phyloP scores from a whole-genome alignment of 129 eudicot genomes.

The Centella asiatica region DNA sequence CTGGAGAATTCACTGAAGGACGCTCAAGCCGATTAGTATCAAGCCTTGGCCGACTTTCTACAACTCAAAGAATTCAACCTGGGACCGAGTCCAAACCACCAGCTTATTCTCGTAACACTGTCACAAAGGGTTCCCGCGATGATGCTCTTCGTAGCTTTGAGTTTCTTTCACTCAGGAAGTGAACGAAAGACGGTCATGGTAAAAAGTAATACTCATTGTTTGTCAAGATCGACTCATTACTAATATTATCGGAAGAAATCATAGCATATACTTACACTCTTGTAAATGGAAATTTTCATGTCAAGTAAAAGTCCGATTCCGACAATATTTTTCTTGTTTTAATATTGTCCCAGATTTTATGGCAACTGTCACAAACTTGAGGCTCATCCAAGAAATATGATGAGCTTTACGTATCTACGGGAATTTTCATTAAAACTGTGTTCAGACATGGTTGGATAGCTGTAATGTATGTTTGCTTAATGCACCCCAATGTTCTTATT shows the following conservation, averaged over 20 bases:
- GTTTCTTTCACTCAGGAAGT: slow-evolving; percentile 76
- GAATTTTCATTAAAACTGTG: no score
- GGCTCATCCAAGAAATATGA: no score
- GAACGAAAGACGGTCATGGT: slow-evolving; percentile 16
- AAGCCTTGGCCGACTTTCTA: slow-evolving; percentile 47
- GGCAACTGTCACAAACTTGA: no score
- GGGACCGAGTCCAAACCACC: slow-evolving; percentile 49
- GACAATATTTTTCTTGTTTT: slow-evolving; percentile 8
- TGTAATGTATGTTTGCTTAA: no score
- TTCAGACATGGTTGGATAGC: no score
- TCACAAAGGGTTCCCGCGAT: slow-evolving; percentile 45
- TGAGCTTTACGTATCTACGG: no score
- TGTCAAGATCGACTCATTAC: slow-evolving; percentile 18
- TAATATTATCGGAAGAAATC: background rate
- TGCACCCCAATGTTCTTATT: no score
- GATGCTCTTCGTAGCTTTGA: slow-evolving; percentile 91
- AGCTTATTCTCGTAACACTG: slow-evolving; percentile 37
- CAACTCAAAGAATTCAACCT: slow-evolving; percentile 56
- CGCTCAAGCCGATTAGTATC: slow-evolving; percentile 42
- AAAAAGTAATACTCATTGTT: slow-evolving; percentile 17
- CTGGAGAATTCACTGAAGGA: slow-evolving; percentile 29
- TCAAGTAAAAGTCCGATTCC: slow-evolving; percentile 14
- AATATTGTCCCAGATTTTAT: slow-evolving; percentile 16
- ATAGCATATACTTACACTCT: background rate
- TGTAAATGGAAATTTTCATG: slow-evolving; percentile 30